Evolutionary conservation across 225 moss, liverwort and hornwort genomes (phyloP).

Genomic region (Straminergon stramineum): DNA sequence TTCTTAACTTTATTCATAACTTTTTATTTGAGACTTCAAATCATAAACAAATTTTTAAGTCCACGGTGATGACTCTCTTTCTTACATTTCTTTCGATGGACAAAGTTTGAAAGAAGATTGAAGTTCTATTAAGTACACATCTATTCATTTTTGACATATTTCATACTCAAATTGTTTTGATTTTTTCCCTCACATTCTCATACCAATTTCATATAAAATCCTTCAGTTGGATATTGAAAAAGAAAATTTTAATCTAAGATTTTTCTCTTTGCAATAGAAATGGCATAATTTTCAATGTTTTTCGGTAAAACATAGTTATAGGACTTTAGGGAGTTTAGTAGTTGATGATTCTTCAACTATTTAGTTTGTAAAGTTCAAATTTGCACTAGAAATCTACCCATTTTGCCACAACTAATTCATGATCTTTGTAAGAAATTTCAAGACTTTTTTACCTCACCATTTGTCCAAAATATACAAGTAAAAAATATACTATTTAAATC

Average conservation of each 20-base stretch:
- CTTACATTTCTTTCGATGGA: no score
- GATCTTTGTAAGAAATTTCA: background rate
- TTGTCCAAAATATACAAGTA: background rate
- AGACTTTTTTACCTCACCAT: background rate
- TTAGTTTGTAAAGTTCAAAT: background rate
- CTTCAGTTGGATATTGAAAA: background rate
- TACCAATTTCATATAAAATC: background rate
- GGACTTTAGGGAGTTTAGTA: background rate
- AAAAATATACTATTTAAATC: background rate
- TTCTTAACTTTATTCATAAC: background rate
- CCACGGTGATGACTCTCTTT: no score
- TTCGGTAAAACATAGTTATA: background rate
- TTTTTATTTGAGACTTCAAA: background rate
- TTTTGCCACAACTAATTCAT: background rate
- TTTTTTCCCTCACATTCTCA: background rate
- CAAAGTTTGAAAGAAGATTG: background rate
- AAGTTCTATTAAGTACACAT: background rate
- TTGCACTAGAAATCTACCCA: background rate
- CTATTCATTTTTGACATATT: background rate
- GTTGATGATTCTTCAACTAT: background rate
- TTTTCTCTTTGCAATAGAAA: background rate
- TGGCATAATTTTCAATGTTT: background rate
- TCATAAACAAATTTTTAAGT: rapidly evolving
- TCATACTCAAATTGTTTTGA: background rate
- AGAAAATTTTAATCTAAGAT: no score